A percentile compares a stretch with the other conserved stretches of the same genome.
Evolutionary conservation across 305 asterid genomes (phyloP).

Genomic region (Fraxinus angustifolia): DNA sequence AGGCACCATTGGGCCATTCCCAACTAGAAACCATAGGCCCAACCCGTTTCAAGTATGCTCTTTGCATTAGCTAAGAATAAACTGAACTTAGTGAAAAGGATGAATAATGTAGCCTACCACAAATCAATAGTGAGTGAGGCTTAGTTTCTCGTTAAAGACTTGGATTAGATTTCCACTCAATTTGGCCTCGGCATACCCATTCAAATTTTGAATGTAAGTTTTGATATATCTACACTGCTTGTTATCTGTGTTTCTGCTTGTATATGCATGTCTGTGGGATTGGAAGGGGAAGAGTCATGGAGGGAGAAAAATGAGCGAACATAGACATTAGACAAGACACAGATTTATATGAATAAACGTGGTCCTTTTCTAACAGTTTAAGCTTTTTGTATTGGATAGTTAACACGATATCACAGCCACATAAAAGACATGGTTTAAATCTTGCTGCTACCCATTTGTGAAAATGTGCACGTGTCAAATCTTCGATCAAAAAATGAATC

Average conservation of each 20-base stretch:
- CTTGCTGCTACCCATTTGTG: neutral
- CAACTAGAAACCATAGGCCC: neutral
- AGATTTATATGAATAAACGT: neutral
- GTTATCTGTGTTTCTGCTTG: neutral
- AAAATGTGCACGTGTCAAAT: neutral
- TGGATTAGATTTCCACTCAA: neutral
- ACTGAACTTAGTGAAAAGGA: neutral
- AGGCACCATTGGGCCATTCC: neutral
- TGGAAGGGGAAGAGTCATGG: neutral
- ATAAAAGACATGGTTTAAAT: neutral
- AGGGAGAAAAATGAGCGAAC: neutral
- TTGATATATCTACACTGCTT: neutral
- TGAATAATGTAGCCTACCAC: neutral
- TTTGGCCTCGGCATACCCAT: neutral
- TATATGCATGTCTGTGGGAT: neutral
- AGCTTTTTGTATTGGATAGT: neutral
- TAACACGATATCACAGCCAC: neutral
- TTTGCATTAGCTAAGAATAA: neutral
- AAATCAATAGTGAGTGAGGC: neutral
- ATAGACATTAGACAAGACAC: neutral
- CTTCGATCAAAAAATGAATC: neutral
- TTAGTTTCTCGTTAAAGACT: neutral
- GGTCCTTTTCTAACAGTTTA: neutral
- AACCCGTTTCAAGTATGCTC: neutral
- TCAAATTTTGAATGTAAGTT: neutral